Percentiles rank a stretch among this genome's conserved stretches.
phyloP scores from a whole-genome alignment of 2,329 filamentous ascomycete species.

The Alternaria solani region DNA sequence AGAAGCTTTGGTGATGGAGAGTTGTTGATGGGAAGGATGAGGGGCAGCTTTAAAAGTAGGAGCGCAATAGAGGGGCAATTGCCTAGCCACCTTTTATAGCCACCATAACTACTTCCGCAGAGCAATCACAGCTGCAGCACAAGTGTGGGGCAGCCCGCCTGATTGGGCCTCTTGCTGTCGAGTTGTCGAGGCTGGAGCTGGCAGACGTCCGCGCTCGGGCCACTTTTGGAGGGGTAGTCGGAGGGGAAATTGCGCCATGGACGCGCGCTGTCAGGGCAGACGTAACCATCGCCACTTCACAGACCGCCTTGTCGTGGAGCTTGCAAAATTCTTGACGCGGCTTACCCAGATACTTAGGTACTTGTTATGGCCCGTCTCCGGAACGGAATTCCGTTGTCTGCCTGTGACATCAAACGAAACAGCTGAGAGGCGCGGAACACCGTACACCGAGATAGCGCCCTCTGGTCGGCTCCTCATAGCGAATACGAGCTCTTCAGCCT shows the following conservation, averaged over 20 bases:
- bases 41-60: constrained; percentile 24
- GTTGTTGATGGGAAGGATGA: constrained; percentile 23
- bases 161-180: constrained; percentile 13
- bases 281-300: background rate
- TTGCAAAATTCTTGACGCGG: background rate
- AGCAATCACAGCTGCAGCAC: constrained; percentile 16
- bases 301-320: background rate
- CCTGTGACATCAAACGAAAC: background rate
- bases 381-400: background rate
- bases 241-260: constrained; percentile 17
- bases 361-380: background rate
- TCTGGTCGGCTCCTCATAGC: constrained; percentile 12
- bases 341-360: background rate
- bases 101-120: constrained; percentile 17
- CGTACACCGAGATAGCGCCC: background rate
- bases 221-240: constrained; percentile 20
- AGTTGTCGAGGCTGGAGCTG: constrained; percentile 3
- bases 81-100: constrained; percentile 21
- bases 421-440: background rate
- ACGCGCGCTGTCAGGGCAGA: constrained; percentile 18
- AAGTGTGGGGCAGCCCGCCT: constrained; percentile 16
- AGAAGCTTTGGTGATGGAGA: constrained; percentile 21
- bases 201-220: constrained; percentile 17
- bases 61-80: constrained; percentile 22
- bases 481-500: constrained; percentile 5